Evolutionary conservation across 2,329 filamentous ascomycete genomes (phyloP).

Genomic region (Emergomyces orientalis): DNA sequence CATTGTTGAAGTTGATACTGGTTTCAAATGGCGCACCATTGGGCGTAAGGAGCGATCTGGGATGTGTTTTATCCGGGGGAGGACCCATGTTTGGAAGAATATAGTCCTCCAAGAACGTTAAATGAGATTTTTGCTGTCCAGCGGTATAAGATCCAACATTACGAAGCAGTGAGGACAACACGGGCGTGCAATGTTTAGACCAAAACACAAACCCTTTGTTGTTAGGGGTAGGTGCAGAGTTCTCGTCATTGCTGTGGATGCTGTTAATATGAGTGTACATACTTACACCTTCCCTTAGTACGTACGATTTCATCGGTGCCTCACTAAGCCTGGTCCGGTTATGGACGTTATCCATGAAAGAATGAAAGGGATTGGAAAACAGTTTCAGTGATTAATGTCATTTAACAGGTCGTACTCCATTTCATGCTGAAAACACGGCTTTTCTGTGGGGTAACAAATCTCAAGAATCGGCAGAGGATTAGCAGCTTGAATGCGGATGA

Average conservation of each 20-base stretch:
- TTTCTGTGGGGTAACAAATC: neutral
- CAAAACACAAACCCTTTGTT: neutral
- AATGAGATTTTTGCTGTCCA: neutral
- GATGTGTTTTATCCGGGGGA: neutral
- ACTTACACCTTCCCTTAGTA: neutral
- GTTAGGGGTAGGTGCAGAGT: neutral
- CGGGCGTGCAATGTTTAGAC: neutral
- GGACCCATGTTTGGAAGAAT: neutral
- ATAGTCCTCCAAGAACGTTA: neutral
- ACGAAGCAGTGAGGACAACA: conserved; percentile 3
- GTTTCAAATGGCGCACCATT: conserved; percentile 1
- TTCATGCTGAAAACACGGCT: neutral
- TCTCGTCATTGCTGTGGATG: neutral
- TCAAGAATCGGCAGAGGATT: neutral
- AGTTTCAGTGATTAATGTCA: neutral
- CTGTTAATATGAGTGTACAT: neutral
- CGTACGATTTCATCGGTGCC: neutral
- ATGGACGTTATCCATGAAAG: neutral
- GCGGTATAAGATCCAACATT: neutral
- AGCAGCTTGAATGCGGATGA: neutral
- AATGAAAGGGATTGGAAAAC: neutral
- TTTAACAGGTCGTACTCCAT: neutral
- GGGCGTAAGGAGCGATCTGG: conserved; percentile 1
- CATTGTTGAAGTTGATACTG: conserved; percentile 1
- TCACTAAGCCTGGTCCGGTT: neutral